Conservation (phyloP, 2,329 filamentous ascomycete species). For the Talaromyces sp. region DNA sequence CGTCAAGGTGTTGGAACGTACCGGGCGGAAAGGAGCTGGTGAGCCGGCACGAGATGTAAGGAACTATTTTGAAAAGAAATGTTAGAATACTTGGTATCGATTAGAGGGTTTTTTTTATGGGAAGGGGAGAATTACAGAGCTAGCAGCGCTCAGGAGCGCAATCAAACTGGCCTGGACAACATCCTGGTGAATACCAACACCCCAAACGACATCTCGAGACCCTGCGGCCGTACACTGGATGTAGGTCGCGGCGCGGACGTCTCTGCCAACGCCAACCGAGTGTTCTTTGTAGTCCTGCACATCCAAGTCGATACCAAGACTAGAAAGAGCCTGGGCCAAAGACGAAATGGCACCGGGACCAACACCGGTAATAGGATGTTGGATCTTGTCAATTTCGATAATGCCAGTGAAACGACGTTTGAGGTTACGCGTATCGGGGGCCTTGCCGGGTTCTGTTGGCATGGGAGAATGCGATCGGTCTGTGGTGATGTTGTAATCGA, state of each 20-base stretch:
- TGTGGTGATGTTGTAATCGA: slow-evolving; percentile 86
- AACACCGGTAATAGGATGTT: slow-evolving; percentile 70
- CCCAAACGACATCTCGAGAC: slow-evolving; percentile 67
- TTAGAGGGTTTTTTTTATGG: not conserved
- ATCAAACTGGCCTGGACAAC: slow-evolving; percentile 85
- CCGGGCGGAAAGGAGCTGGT: slow-evolving; percentile 57
- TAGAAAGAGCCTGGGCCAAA: slow-evolving; percentile 72
- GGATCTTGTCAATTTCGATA: slow-evolving; percentile 71
- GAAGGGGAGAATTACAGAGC: slow-evolving; percentile 57
- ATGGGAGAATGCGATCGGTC: slow-evolving; percentile 73
- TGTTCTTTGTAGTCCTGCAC: slow-evolving; percentile 96
- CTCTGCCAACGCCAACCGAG: slow-evolving; percentile 71
- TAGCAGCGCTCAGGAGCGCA: slow-evolving; percentile 77
- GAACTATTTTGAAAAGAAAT: slow-evolving; percentile 47
- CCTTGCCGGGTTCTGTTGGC: slow-evolving; percentile 62
- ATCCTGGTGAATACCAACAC: slow-evolving; percentile 86
- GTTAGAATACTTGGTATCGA: slow-evolving; percentile 4
- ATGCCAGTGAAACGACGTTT: slow-evolving; percentile 80
- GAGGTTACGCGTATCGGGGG: slow-evolving; percentile 69
- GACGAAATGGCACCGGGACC: slow-evolving; percentile 90
- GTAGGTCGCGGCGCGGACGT: slow-evolving; percentile 90
- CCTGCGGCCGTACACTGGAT: slow-evolving; percentile 75
- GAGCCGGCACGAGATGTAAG: slow-evolving; percentile 64
- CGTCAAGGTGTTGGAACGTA: slow-evolving; percentile 47
- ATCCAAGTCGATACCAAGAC: slow-evolving; percentile 78